Percentiles rank a stretch among this genome's conserved stretches.
These are phyloP conservation scores for Mucor sp. DNA, from an alignment of 371 early-diverging fungal species.

Conservation along the genomic window DNA sequence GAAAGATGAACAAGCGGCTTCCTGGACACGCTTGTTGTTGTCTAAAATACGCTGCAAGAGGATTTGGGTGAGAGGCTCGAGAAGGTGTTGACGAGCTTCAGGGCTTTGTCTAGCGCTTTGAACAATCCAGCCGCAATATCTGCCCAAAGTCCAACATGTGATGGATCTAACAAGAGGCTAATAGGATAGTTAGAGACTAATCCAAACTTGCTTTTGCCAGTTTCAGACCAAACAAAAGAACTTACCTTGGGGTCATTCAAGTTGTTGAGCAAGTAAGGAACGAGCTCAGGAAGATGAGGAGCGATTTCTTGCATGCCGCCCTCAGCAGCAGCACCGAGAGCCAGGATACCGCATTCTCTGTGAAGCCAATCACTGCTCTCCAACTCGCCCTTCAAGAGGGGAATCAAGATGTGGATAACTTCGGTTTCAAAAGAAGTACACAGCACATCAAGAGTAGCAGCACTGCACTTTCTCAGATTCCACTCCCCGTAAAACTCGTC, in stretches of 20 bases:
- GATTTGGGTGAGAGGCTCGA: slow-evolving; percentile 78
- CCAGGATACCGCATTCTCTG: slow-evolving; percentile 94
- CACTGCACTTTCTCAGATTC: slow-evolving; percentile 97
- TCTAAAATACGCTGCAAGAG: slow-evolving; percentile 81
- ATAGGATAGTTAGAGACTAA: background rate
- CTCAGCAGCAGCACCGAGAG: slow-evolving; percentile 96
- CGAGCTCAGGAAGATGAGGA: slow-evolving; percentile 83
- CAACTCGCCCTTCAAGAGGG: slow-evolving; percentile 82
- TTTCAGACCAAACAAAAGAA: background rate
- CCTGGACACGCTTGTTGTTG: slow-evolving; percentile 93
- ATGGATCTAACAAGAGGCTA: slow-evolving; percentile 94
- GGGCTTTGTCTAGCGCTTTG: slow-evolving; percentile 51
- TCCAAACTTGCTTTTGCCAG: background rate
- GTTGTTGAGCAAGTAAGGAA: slow-evolving; percentile 82
- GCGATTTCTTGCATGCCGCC: slow-evolving; percentile 87
- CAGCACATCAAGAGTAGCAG: slow-evolving; percentile 94
- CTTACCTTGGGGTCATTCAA: slow-evolving; percentile 78
- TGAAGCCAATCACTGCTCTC: slow-evolving; percentile 85
- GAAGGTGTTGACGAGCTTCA: slow-evolving; percentile 69
- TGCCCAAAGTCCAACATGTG: slow-evolving; percentile 96
- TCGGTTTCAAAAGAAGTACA: slow-evolving; percentile 84
- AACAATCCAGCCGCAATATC: slow-evolving; percentile 83
- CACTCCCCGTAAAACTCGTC: slow-evolving; percentile 91
- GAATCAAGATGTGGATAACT: slow-evolving; percentile 80
- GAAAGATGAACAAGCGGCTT: slow-evolving; percentile 92